These are phyloP conservation scores for Diplodia corticola DNA, from an alignment of 2,329 filamentous ascomycete species.

Conservation along the genomic window DNA sequence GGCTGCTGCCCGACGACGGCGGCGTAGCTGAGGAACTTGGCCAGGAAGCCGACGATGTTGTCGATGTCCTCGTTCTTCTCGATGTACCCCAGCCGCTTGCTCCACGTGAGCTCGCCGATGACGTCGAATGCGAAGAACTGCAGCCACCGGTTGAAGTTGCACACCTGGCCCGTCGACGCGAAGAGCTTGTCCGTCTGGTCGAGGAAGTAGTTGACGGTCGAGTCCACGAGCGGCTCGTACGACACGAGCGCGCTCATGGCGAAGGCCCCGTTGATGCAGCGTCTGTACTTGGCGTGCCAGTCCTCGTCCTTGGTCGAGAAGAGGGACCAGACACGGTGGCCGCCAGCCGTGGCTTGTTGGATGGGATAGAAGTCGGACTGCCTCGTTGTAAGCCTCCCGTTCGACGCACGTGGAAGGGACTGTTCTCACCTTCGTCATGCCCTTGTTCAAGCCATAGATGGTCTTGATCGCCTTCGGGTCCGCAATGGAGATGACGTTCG, in stretches of 20 bases:
- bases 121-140: slow-evolving; percentile 84
- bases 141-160: slow-evolving; percentile 70
- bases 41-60: slow-evolving; percentile 67
- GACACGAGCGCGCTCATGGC: slow-evolving; percentile 75
- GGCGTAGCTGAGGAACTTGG: slow-evolving; percentile 67
- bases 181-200: slow-evolving; percentile 48
- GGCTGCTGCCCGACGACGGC: slow-evolving; percentile 76
- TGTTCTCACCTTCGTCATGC: slow-evolving; percentile 67
- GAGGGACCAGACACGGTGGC: slow-evolving; percentile 67
- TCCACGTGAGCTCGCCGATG: slow-evolving; percentile 75
- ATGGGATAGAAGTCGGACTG: slow-evolving; percentile 80
- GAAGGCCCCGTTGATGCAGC: slow-evolving; percentile 75
- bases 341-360: slow-evolving; percentile 71
- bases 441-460: slow-evolving; percentile 82
- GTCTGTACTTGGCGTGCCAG: slow-evolving; percentile 73
- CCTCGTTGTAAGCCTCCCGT: background rate
- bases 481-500: slow-evolving; percentile 72
- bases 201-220: slow-evolving; percentile 71
- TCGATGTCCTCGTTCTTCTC: slow-evolving; percentile 74
- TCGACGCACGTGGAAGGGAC: background rate
- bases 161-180: slow-evolving; percentile 46
- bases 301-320: slow-evolving; percentile 75
- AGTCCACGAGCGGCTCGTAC: slow-evolving; percentile 79
- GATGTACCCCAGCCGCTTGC: slow-evolving; percentile 72
- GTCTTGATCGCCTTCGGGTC: slow-evolving; percentile 70